Evolutionary conservation across 2,329 filamentous ascomycete species (phyloP).

Genomic region (Neospermospora avenae): DNA sequence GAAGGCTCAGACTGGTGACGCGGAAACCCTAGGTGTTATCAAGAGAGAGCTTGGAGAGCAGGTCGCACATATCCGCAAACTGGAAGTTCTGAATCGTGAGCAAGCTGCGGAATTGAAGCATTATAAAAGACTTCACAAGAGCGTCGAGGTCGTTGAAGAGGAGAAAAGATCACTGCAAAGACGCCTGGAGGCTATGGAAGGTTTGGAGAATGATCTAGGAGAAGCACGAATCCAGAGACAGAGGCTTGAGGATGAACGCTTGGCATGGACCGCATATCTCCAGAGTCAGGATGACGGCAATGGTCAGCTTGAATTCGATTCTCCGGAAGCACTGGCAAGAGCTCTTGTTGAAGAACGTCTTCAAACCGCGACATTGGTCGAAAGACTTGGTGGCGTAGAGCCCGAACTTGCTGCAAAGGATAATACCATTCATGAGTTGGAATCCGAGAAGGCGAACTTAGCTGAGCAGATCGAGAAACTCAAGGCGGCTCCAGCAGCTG

Average conservation of each 20-base stretch:
- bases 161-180: conserved; percentile 83
- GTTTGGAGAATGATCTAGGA: conserved; percentile 70
- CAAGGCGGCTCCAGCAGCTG: conserved; percentile 44
- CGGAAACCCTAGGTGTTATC: conserved; percentile 80
- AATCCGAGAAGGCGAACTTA: conserved; percentile 65
- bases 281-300: conserved; percentile 61
- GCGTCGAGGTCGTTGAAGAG: conserved; percentile 91
- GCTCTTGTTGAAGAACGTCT: conserved; percentile 81
- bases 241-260: conserved; percentile 81
- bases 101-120: conserved; percentile 77
- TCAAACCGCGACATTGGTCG: conserved; percentile 74
- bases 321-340: conserved; percentile 81
- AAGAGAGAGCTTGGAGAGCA: conserved; percentile 88
- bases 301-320: conserved; percentile 72
- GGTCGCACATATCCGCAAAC: conserved; percentile 80
- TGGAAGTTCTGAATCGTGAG: conserved; percentile 79
- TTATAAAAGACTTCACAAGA: conserved; percentile 75
- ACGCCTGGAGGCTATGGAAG: conserved; percentile 70
- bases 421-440: conserved; percentile 66
- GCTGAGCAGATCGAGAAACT: conserved; percentile 68
- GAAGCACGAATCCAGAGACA: conserved; percentile 82
- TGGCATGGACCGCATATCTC: conserved; percentile 83
- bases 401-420: conserved; percentile 77
- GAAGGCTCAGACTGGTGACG: conserved; percentile 83
- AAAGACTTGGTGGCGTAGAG: conserved; percentile 74